Percentiles rank a stretch among this genome's conserved stretches.
Conservation (phyloP, 1,284 basidiomycete genomes). For the Vanrija humicola region DNA sequence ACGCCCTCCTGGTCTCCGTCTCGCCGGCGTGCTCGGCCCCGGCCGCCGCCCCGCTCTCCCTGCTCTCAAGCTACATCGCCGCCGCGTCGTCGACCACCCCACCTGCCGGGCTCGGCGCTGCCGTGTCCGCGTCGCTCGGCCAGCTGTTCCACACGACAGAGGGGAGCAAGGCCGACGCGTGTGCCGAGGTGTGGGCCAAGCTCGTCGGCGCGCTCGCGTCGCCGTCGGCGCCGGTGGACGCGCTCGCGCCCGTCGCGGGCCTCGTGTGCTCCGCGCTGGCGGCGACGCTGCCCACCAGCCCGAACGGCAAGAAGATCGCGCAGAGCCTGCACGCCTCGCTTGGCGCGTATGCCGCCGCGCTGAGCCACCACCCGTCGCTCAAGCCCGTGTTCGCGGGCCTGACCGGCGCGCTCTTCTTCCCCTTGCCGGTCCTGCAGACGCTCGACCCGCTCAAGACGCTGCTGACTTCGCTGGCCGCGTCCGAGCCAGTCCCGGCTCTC, state of each 20-base stretch:
- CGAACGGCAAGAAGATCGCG: slow-evolving; percentile 34
- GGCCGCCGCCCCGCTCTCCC: slow-evolving; percentile 10
- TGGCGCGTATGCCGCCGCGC: slow-evolving; percentile 17
- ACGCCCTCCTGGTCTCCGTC: slow-evolving; percentile 22
- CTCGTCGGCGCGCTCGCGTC: slow-evolving; percentile 13
- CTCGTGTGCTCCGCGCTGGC: slow-evolving; percentile 10
- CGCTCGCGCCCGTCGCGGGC: slow-evolving; percentile 5
- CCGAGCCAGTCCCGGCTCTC: slow-evolving; percentile 4
- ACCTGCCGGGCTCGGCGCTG: background rate
- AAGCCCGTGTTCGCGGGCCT: slow-evolving; percentile 10
- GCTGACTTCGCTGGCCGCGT: slow-evolving; percentile 2
- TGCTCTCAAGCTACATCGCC: slow-evolving; percentile 19
- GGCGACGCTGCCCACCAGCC: slow-evolving; percentile 7
- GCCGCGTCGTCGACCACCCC: background rate
- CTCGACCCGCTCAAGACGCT: slow-evolving; percentile 19
- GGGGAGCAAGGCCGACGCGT: slow-evolving; percentile 27
- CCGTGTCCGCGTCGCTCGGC: slow-evolving; percentile 4
- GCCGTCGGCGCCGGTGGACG: background rate
- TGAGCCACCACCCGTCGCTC: slow-evolving; percentile 16
- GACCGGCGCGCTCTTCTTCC: slow-evolving; percentile 25
- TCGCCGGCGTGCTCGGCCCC: slow-evolving; percentile 10
- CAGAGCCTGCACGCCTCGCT: slow-evolving; percentile 18
- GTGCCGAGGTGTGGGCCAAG: slow-evolving; percentile 27
- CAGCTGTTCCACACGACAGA: slow-evolving; percentile 13
- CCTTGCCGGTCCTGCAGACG: slow-evolving; percentile 21